Evolutionary conservation across 1,139 yeast species (phyloP).

Genomic region (Candida freyschussii): DNA sequence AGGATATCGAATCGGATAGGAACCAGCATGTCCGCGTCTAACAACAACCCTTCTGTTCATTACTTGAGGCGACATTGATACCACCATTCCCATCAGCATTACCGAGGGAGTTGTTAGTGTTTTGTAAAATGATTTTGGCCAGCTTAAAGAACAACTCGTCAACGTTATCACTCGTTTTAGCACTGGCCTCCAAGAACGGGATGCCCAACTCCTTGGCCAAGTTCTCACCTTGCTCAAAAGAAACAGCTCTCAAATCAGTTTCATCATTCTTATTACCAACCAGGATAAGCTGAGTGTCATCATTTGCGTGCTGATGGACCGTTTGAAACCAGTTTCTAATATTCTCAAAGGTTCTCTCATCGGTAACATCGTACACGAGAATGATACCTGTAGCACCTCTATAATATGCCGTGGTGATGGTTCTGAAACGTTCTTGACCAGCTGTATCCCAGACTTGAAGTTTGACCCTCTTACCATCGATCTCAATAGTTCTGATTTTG

Average conservation of each 20-base stretch:
- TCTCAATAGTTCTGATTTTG: constrained; percentile 92
- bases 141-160: constrained; percentile 87
- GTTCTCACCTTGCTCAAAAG: constrained; percentile 83
- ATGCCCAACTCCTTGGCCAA: constrained; percentile 84
- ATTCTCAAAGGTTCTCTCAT: constrained; percentile 83
- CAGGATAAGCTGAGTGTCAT: constrained; percentile 87
- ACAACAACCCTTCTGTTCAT: constrained; percentile 17
- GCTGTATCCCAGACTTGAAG: constrained; percentile 99
- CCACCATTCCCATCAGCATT: constrained; percentile 29
- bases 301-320: constrained; percentile 93
- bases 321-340: constrained; percentile 90
- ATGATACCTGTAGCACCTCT: constrained; percentile 99
- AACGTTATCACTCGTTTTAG: constrained; percentile 88
- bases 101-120: constrained; percentile 42
- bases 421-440: constrained; percentile 96
- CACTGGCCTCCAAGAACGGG: constrained; percentile 93
- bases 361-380: constrained; percentile 93
- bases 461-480: constrained; percentile 88
- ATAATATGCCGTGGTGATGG: constrained; percentile 96
- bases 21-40: too few relatives aligned
- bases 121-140: constrained; percentile 84
- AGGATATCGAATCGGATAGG: too few relatives aligned
- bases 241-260: constrained; percentile 66
- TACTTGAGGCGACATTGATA: constrained; percentile 24
- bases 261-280: constrained; percentile 96